Conservation (phyloP, 495 filamentous ascomycete species). For the Physcia stellaris region DNA sequence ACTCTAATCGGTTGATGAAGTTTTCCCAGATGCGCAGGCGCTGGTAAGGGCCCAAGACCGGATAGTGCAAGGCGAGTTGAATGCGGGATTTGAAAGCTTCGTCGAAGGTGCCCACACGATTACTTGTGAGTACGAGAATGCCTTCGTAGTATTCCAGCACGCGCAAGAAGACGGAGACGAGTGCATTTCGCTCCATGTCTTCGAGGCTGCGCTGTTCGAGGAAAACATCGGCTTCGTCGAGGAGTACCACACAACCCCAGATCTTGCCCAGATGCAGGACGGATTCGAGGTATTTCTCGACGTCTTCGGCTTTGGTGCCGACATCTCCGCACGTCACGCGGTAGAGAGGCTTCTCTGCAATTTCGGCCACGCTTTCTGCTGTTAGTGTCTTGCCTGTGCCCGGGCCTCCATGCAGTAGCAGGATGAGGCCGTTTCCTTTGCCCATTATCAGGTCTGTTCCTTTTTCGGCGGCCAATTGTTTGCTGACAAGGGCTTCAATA, state of each 20-base stretch:
- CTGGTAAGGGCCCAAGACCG: slow-evolving; percentile 1
- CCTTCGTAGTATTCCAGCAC: slow-evolving; percentile 19
- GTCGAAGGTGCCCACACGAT: slow-evolving; percentile 12
- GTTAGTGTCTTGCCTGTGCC: slow-evolving; percentile 16
- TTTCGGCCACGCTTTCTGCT: slow-evolving; percentile 11
- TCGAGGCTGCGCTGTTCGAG: slow-evolving; percentile 35
- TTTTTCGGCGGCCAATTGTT: slow-evolving; percentile 3
- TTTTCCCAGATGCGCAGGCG: slow-evolving; percentile 20
- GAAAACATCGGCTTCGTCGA: slow-evolving; percentile 61
- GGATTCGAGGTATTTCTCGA: slow-evolving; percentile 9
- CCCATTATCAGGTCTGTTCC: slow-evolving; percentile 1
- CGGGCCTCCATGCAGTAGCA: slow-evolving; percentile 10
- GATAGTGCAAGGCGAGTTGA: slow-evolving; percentile 15
- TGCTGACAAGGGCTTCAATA: slow-evolving; percentile 34
- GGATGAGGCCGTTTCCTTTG: slow-evolving; percentile 6
- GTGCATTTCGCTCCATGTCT: slow-evolving; percentile 15
- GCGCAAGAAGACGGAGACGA: slow-evolving; percentile 32
- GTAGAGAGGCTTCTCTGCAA: slow-evolving; percentile 11
- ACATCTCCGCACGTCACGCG: slow-evolving; percentile 10
- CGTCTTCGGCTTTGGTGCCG: slow-evolving; percentile 4
- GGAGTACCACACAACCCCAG: slow-evolving; percentile 29
- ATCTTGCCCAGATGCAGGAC: slow-evolving; percentile 7
- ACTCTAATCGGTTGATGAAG: slow-evolving; percentile 16
- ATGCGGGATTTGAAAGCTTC: slow-evolving; percentile 18
- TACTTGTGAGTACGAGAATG: slow-evolving; percentile 12